Conservation (phyloP, 2,329 filamentous ascomycete species). For the Penicillium sp. region DNA sequence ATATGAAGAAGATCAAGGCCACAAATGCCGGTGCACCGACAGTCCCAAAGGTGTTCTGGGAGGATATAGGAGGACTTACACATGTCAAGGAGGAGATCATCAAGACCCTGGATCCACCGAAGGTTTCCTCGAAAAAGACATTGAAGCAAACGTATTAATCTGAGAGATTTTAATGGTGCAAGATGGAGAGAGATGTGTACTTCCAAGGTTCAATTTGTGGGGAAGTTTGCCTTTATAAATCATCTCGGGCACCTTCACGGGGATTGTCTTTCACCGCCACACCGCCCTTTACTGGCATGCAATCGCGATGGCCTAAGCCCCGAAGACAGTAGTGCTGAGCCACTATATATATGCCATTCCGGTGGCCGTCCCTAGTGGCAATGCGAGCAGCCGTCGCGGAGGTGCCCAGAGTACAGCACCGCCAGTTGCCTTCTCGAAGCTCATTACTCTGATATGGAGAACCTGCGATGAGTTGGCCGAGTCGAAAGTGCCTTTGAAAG, state of each 20-base stretch:
- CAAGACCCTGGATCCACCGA: too few relatives aligned
- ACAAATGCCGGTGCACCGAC: too few relatives aligned
- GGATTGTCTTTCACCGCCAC: not conserved
- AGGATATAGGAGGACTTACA: too few relatives aligned
- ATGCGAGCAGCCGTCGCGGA: not conserved
- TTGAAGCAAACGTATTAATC: too few relatives aligned
- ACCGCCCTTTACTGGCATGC: not conserved
- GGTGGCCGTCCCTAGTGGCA: not conserved
- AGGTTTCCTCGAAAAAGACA: too few relatives aligned
- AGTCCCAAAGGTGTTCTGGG: too few relatives aligned
- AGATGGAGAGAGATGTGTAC: not conserved
- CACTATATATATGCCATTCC: not conserved
- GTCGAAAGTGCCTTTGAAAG: slow-evolving; percentile 6
- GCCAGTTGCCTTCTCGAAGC: slow-evolving; percentile 4
- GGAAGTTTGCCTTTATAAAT: not conserved
- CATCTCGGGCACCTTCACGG: not conserved
- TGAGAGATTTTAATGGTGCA: not conserved
- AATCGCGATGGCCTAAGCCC: not conserved
- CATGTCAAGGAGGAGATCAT: too few relatives aligned
- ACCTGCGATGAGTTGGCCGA: slow-evolving; percentile 9
- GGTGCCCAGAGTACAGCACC: not conserved
- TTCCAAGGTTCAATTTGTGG: not conserved
- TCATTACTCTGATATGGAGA: slow-evolving; percentile 2
- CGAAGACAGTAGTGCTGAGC: not conserved
- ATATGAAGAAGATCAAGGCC: too few relatives aligned